Evolutionary conservation across 768 basidiomycete species (phyloP), one percentile per base, ranked within the genome.

Genomic region (Lactarius vividus): DNA sequence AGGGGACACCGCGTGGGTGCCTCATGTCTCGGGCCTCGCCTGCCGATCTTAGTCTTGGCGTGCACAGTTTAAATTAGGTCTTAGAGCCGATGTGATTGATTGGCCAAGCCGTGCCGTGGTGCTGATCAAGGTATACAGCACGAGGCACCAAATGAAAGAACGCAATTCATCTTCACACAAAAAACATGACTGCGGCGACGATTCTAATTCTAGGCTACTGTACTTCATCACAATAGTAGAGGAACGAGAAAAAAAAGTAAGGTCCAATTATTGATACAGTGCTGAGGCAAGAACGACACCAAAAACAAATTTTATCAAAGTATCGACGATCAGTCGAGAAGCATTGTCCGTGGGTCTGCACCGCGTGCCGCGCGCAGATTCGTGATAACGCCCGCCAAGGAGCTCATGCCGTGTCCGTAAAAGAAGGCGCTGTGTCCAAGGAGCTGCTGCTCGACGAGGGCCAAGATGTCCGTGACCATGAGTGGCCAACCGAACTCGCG

Each of bases 391-490:
- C 79, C 79, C 0, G 75, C 77, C 35, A 81, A 73, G n/a, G 78
- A 78, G 65, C 76, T 77, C 72, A 77, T 72, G 5, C 71, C 74
- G 20, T 77, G 73, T 13, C 75, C 79, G 11, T 80, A 77, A 66
- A 81, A 81, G 64, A 74, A 80, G 1, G 74, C 73, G 11, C 74
- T 71, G 11, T 72, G 71, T 0, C 76, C 67, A 65, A 81, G 69
- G 61, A 77, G 60, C 28, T 75, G 72, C 70, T 83, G 82, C 63
- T 82, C 81, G 40, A 81, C 74, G 37, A 82, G 72, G 15, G 76
- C 79, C 28, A 79, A 67, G 33, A 83, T 71, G 61, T 82, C 82
- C 42, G 79, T 79, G 65, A 82, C 23, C 62, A 83, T 65, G 57
- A 82, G 67, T 20, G 76, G 71, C 82, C 82, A 83, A 18, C 79